phyloP scores from a whole-genome alignment of 2,329 filamentous ascomycete genomes.

The Aspergillus sp. region DNA sequence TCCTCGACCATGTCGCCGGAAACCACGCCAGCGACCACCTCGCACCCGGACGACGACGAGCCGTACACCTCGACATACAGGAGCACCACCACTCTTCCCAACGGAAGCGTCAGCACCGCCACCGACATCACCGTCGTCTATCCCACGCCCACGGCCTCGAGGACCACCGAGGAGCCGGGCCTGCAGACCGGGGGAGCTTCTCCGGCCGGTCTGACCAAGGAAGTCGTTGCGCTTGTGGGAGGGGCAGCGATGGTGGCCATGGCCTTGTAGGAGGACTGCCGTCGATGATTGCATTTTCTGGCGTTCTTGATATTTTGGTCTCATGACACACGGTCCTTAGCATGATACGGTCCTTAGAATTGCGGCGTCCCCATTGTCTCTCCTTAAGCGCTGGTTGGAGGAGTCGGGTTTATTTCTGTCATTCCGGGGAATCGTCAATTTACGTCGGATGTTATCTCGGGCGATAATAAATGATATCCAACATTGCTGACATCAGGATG shows the following conservation, averaged over 20 bases:
- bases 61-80: constrained; percentile 32
- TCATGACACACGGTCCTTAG: too few relatives aligned
- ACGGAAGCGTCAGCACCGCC: constrained; percentile 35
- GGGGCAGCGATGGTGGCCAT: constrained; percentile 33
- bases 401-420: too few relatives aligned
- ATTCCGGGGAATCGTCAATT: too few relatives aligned
- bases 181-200: constrained; percentile 32
- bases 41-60: constrained; percentile 15
- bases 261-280: constrained; percentile 28
- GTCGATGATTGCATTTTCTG: too few relatives aligned
- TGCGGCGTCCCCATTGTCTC: too few relatives aligned
- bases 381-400: too few relatives aligned
- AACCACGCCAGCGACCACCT: constrained; percentile 13
- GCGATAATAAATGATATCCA: too few relatives aligned
- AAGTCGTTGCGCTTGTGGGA: constrained; percentile 31
- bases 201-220: constrained; percentile 21
- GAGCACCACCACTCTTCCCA: constrained; percentile 32
- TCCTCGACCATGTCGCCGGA: constrained; percentile 6
- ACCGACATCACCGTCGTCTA: constrained; percentile 39
- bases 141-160: constrained; percentile 18
- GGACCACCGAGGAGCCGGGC: constrained; percentile 21
- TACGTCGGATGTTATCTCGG: too few relatives aligned
- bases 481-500: too few relatives aligned
- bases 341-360: too few relatives aligned
- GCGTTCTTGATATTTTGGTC: too few relatives aligned